Conservation (phyloP, 345 rosid species). For the Acer campestre region DNA sequence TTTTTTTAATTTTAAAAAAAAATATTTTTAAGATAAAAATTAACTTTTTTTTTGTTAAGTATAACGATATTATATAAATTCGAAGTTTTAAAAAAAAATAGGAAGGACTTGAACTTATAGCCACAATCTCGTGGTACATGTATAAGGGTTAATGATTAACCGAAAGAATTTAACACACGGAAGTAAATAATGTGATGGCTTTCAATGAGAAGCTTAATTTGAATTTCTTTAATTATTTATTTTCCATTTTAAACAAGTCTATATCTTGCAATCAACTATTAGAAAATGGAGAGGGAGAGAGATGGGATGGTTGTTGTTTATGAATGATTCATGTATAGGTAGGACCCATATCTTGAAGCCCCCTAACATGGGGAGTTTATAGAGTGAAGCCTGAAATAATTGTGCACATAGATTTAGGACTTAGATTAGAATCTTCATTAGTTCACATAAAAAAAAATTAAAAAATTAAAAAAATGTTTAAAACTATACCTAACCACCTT, state of each 20-base stretch:
- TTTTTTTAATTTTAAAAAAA: too few relatives aligned
- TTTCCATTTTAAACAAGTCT: background rate
- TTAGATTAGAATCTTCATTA: constrained; percentile 35
- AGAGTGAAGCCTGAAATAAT: constrained; percentile 33
- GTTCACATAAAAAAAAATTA: constrained; percentile 3
- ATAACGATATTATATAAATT: too few relatives aligned
- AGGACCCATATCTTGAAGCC: constrained; percentile 17
- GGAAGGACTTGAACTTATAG: too few relatives aligned
- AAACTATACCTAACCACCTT: constrained; percentile 36
- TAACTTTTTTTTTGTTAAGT: too few relatives aligned
- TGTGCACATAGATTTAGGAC: constrained; percentile 37
- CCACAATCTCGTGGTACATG: too few relatives aligned
- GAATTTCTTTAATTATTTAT: too few relatives aligned
- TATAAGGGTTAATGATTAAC: too few relatives aligned
- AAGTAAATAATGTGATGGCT: too few relatives aligned
- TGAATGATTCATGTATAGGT: constrained; percentile 2
- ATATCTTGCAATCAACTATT: background rate
- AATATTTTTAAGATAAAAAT: too few relatives aligned
- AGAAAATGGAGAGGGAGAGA: constrained; percentile 4
- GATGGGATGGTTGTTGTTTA: constrained; percentile 28
- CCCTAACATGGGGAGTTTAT: constrained; percentile 31
- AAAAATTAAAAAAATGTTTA: background rate
- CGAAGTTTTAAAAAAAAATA: too few relatives aligned
- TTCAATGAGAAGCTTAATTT: too few relatives aligned
- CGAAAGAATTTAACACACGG: too few relatives aligned